A percentile compares a stretch with the other conserved stretches of the same genome.
Conservation (phyloP, 768 basidiomycete genomes). For the Gautieria morchelliformis region DNA sequence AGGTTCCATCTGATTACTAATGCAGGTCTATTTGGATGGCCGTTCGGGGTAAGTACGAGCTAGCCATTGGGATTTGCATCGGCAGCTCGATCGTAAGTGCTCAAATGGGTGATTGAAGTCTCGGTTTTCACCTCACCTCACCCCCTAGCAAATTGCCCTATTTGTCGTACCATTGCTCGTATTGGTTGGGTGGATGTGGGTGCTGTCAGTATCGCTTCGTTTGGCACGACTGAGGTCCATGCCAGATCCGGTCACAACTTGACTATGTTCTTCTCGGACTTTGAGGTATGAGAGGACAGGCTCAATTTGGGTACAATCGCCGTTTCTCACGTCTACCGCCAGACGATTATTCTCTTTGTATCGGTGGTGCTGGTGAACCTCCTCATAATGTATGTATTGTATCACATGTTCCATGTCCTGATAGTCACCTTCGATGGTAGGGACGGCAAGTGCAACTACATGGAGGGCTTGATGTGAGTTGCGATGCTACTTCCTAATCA, state of each 20-base stretch:
- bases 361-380: constrained; percentile 85
- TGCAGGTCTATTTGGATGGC: constrained; percentile 85
- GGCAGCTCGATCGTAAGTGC: constrained; percentile 68
- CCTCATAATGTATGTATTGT: constrained; percentile 49
- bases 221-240: background rate
- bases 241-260: constrained; percentile 55
- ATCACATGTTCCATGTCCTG: background rate
- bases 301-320: background rate
- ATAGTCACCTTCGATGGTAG: constrained; percentile 21
- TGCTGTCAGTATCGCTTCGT: background rate
- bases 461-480: constrained; percentile 75
- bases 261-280: constrained; percentile 77
- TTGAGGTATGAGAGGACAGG: constrained; percentile 44
- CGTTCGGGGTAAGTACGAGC: constrained; percentile 60
- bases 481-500: background rate
- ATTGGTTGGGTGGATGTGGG: constrained; percentile 80
- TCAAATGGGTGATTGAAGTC: background rate
- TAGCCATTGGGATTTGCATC: constrained; percentile 73
- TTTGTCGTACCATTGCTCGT: constrained; percentile 85
- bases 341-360: constrained; percentile 80
- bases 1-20: constrained; percentile 7
- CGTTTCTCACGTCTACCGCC: constrained; percentile 4
- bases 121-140: background rate
- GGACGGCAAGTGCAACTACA: constrained; percentile 83
- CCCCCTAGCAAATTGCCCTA: constrained; percentile 65